Conservation (phyloP, 495 filamentous ascomycete genomes). For the Lineolata rhizophorae region DNA sequence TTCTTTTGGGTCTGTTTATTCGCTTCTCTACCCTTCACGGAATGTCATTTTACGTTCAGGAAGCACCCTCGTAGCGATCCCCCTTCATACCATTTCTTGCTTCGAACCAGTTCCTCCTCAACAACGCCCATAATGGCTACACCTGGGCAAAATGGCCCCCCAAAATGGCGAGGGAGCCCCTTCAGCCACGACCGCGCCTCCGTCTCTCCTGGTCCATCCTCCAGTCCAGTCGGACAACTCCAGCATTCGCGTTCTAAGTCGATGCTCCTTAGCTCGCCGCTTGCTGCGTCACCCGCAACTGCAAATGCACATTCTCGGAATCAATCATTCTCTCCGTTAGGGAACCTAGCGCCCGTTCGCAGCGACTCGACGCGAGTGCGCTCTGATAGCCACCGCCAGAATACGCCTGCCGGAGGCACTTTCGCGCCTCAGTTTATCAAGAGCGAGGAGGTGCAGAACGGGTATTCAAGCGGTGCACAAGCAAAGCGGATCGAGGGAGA, state of each 20-base stretch:
- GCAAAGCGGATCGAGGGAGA: conserved; percentile 67
- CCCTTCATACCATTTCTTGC: too few relatives aligned
- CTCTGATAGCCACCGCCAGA: conserved; percentile 36
- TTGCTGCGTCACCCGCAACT: conserved; percentile 16
- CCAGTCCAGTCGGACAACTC: conserved; percentile 31
- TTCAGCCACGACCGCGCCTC: conserved; percentile 43
- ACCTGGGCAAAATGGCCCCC: conserved; percentile 19
- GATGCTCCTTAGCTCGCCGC: conserved; percentile 37
- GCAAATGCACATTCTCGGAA: conserved; percentile 29
- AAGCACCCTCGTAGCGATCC: too few relatives aligned
- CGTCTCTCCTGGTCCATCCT: conserved; percentile 28
- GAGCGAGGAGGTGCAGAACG: conserved; percentile 46
- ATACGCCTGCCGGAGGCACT: conserved; percentile 36
- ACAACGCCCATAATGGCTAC: conserved; percentile 16
- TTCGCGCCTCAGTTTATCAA: conserved; percentile 96
- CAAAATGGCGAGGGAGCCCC: conserved; percentile 51
- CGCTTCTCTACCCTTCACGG: too few relatives aligned
- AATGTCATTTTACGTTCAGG: too few relatives aligned
- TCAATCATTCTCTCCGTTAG: conserved; percentile 31
- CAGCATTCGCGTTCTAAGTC: too few relatives aligned
- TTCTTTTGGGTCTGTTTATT: too few relatives aligned
- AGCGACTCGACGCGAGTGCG: conserved; percentile 26
- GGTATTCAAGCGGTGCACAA: conserved; percentile 41
- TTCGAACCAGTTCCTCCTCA: too few relatives aligned
- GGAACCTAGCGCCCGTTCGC: conserved; percentile 11